These are phyloP conservation scores for Liriodendron chinense DNA, from an alignment of 164 flowering plant genomes.

Conservation along the genomic window DNA sequence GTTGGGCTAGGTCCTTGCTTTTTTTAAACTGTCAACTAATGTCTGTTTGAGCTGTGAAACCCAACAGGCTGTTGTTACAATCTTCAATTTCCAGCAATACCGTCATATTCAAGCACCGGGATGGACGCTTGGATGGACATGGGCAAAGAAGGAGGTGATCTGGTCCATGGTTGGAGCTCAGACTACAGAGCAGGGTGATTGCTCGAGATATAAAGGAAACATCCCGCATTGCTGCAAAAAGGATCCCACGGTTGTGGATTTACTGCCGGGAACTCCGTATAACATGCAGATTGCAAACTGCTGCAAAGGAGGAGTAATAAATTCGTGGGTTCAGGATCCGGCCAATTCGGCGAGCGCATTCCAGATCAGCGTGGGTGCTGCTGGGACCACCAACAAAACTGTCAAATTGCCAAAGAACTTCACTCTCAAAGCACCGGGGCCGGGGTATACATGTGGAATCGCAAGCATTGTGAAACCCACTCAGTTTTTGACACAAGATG, in stretches of 20 bases:
- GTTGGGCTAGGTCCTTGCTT: too few relatives aligned
- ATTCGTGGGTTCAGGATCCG: constrained; percentile 73
- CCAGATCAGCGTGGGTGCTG: constrained; percentile 68
- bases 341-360: constrained; percentile 46
- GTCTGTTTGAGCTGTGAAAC: background rate
- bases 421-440: constrained; percentile 63
- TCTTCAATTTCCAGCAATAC: constrained; percentile 76
- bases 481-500: constrained; percentile 40
- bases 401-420: constrained; percentile 61
- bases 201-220: constrained; percentile 66
- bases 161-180: constrained; percentile 81
- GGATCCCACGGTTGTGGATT: constrained; percentile 64
- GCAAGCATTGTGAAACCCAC: constrained; percentile 48
- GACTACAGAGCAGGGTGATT: constrained; percentile 81
- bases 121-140: constrained; percentile 78
- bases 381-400: constrained; percentile 68
- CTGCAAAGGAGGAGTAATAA: constrained; percentile 81
- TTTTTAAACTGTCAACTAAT: background rate
- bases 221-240: constrained; percentile 78
- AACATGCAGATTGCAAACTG: constrained; percentile 70
- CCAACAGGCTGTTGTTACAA: constrained; percentile 71
- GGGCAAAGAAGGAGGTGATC: constrained; percentile 84
- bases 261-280: constrained; percentile 69
- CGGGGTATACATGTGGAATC: constrained; percentile 66
- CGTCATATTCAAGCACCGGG: constrained; percentile 84